Base-by-base conservation (phyloP, 106 monocot genomes). In the Dioscorea dumetorum region DNA sequence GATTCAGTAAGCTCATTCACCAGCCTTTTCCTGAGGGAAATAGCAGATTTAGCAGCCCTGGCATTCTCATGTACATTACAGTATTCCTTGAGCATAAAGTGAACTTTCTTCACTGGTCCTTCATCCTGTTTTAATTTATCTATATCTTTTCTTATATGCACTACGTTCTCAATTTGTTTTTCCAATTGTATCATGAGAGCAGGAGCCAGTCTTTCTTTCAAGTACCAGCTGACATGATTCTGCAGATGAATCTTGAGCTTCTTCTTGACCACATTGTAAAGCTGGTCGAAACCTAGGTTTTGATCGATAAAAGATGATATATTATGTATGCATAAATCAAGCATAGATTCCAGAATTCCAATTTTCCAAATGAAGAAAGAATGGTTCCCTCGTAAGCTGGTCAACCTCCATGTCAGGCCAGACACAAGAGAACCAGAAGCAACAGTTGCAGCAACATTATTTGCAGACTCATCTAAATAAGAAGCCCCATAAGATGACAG, bases 351-450 rank as follows among this genome's bases (percentile, higher is more conserved):
- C 78, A 99, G 48, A 64, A 90, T 60, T 68, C 79, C 61, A 74
- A 99, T 64, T 79, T 99, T 93, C 99, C 99, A 99, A 23, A 92
- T 76, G 80, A 99, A 93, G 67, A 90, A 99, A 73, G 83, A 72
- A 71, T 85, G 90, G 31, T 68, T 72, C 58, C 78, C 83, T 52
- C 90, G 69, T 60, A 90, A 69, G 58, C 73, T 72, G 28, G 67
- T 58, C 65, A 76, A 82, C 35, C 74, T 80, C 91, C 88, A 88
- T 12, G 81, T 51, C 64, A 82, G 74, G 53, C 84, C 79, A 60
- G 82, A 86, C 12, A 72, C 12, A 75, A 82, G 73, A 81, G 75
- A 74, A 57, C 77, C 67, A 22, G 78, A 77, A 60, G 70, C 58
- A 12, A 77, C 14, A 4, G 79, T 5, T 69, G 81, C 76, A 17